Base-by-base conservation (phyloP, 2,329 filamentous ascomycete species). In the Colletotrichum cereale region DNA sequence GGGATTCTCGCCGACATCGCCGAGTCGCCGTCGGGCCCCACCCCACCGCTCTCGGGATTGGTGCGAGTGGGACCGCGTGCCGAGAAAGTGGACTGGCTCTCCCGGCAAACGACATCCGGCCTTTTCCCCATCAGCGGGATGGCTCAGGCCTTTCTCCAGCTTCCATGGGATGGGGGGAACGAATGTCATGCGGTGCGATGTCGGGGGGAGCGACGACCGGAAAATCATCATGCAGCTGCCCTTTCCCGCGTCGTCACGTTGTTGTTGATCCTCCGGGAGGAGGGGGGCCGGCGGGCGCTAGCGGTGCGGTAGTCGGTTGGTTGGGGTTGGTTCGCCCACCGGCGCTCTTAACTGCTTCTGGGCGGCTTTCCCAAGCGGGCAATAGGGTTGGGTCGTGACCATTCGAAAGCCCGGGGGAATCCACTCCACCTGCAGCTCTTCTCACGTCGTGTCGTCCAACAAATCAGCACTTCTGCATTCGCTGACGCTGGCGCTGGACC, bases 41-140 rank as follows among this genome's bases (percentile, higher is more conserved):
- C 24, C 44, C 55, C 53, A 53, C 66, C n/a, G 67, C 16, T 57
- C 48, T 71, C 48, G 67, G 56, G 42, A 36, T 56, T 40, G 36
- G 26, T 34, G 52, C 40, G 34, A 31, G 47, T 58, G 63, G 62
- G 52, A 26, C 40, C 50, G 16, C 50, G 16, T n/a, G 63, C 63
- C 67, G 67, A 71, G 67, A 71, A 67, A 62, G 67, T 67, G 67
- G 67, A 18, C 36, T 67, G 31, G 18, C n/a, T 16, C 31, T 63
- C 31, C 60, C 34, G 50, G 67, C 67, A 50, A 34, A 56, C 50
- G 63, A 67, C 67, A 57, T 26, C 64, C 64, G 38, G 24, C 21
- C 18, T n/a, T 26, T 38, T 24, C 16, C 7, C 12, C 53, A 40
- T 18, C 55, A 26, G 36, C 36, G 18, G 31, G 31, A 24, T 24